Evolutionary conservation across 1,284 basidiomycete species (phyloP), one percentile per base, ranked within the genome.

Genomic region (Cutaneotrichosporon spelunceum): DNA sequence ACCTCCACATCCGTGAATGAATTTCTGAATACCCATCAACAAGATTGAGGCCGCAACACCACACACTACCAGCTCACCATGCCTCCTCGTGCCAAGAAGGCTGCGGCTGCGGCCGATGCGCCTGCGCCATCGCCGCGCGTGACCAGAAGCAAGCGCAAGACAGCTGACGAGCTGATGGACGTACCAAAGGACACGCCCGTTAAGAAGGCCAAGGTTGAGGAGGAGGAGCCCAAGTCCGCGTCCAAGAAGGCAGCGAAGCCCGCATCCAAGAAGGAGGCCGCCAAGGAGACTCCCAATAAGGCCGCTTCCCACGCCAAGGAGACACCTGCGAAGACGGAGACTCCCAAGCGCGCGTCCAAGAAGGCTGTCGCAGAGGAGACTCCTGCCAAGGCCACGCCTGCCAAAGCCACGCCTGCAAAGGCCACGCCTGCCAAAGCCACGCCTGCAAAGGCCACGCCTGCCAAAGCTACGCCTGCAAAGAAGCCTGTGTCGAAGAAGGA

Each of bases 111-210:
- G 56, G 66, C 61, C 5, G 64, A 57, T 7, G 39, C 49, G 33
- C 65, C 19, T 7, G 57, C 63, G 48, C 8, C 26, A 7, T 29
- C 48, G 14, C 24, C 19, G 52, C 24, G 27, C 34, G 27, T 33
- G 6, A 11, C 56, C 26, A 50, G 53, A 14, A 72, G 69, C 60
- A 78, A 76, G 66, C 67, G 76, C 53, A 78, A 76, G 63, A 69
- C 67, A 26, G 76, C 75, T 27, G 75, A 73, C 45, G 75, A 76
- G 59, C 70, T 73, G 27, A 70, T 78, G 68, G 57, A 49, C 19
- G 30, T 58, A n/a, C 69, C 72, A 23, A 72, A 72, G 57, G 62
- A 63, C 23, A 62, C 62, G 14, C 65, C 62, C 52, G 62, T 60
- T 24, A 65, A 68, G 24, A 66, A 62, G 13, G 69, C 61, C 57